A percentile compares a stretch with the other conserved stretches of the same genome.
Evolutionary conservation across 352 stramenopile genomes (phyloP).

Genomic region (Pythium oligandrum): DNA sequence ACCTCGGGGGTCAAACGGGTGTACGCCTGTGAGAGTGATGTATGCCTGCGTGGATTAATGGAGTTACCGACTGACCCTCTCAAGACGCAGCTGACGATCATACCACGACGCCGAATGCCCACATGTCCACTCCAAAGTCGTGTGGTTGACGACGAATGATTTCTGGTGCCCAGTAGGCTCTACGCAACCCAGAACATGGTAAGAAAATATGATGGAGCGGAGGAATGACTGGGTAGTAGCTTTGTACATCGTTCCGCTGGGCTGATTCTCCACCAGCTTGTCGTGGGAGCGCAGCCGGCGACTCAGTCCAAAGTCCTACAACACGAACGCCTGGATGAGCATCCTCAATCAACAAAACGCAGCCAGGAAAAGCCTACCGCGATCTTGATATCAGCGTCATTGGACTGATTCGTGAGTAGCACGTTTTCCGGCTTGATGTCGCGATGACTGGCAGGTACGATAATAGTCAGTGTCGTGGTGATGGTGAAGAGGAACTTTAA

Average conservation of each 20-base stretch:
- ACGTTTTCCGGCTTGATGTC: conserved; percentile 80
- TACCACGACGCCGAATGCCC: conserved; percentile 74
- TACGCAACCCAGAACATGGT: no score
- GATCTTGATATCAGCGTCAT: conserved; percentile 61
- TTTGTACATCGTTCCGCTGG: conserved; percentile 63
- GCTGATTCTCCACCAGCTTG: conserved; percentile 44
- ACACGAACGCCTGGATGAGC: no score
- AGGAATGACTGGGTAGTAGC: neutral
- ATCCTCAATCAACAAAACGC: no score
- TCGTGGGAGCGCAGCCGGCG: conserved; percentile 31
- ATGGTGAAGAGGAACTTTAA: no score
- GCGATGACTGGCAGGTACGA: conserved; percentile 69
- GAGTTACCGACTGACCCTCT: neutral
- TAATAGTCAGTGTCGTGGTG: no score
- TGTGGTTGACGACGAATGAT: conserved; percentile 67
- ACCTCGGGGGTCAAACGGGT: conserved; percentile 71
- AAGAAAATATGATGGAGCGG: no score
- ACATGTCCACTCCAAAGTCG: conserved; percentile 75
- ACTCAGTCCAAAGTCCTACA: conserved; percentile 71
- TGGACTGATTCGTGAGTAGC: conserved; percentile 50
- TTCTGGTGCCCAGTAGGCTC: conserved; percentile 76
- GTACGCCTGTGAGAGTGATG: conserved; percentile 69
- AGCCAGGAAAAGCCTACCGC: conserved; percentile 43
- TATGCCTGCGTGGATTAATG: conserved; percentile 35
- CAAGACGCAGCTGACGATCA: neutral